A percentile compares a stretch with the other conserved stretches of the same genome.
phyloP scores from a whole-genome alignment of 148 eudicot species.

The Chenopodium suecicum region DNA sequence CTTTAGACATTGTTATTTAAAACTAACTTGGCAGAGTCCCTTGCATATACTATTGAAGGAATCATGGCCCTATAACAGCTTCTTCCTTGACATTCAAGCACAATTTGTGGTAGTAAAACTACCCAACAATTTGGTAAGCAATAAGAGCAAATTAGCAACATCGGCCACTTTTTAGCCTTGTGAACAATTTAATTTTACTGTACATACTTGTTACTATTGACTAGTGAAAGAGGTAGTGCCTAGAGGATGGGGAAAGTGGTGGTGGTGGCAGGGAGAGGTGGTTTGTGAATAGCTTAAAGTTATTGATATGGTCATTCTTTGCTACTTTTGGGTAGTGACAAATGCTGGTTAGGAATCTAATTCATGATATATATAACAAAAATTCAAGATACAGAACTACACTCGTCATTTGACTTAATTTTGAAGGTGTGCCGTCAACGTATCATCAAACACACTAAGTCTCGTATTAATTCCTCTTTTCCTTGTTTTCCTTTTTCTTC shows the following conservation, averaged over 20 bases:
- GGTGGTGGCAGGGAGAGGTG: neutral
- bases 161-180: neutral
- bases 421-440: too few species aligned
- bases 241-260: neutral
- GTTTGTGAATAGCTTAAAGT: neutral
- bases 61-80: slow-evolving; percentile 72
- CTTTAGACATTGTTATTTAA: slow-evolving; percentile 72
- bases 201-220: slow-evolving; percentile 12
- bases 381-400: neutral
- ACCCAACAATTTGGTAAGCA: slow-evolving; percentile 31
- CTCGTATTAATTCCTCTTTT: neutral
- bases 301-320: slow-evolving; percentile 3
- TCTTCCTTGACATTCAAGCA: neutral
- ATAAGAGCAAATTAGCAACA: slow-evolving; percentile 19
- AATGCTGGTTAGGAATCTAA: neutral
- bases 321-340: neutral
- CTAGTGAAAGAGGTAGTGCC: neutral
- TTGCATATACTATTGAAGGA: slow-evolving; percentile 82
- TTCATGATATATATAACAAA: neutral
- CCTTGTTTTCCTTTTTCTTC: too few species aligned
- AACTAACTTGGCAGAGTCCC: slow-evolving; percentile 80
- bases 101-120: slow-evolving; percentile 10
- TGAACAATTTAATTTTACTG: slow-evolving; percentile 15
- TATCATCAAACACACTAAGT: neutral
- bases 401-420: too few species aligned